Evolutionary conservation across 75 land plant genomes (phyloP).

Genomic region (Picea glauca): DNA sequence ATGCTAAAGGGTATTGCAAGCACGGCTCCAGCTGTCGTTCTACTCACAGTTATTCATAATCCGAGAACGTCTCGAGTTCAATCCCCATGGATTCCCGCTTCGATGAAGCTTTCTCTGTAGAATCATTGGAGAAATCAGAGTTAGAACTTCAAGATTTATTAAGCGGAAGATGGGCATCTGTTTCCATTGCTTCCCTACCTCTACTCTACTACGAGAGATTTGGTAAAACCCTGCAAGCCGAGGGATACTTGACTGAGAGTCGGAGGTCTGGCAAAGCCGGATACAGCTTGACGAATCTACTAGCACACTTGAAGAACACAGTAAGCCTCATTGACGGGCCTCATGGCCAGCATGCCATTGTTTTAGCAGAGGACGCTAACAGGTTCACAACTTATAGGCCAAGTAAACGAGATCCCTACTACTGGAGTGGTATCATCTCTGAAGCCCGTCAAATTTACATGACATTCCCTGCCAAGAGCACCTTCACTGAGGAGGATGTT

Average conservation of each 20-base stretch:
- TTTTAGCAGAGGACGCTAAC: conserved; percentile 83
- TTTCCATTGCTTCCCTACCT: conserved; percentile 82
- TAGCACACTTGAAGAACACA: conserved; percentile 39
- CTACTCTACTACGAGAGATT: conserved; percentile 65
- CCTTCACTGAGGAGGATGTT: conserved; percentile 94
- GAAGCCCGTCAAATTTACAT: conserved; percentile 90
- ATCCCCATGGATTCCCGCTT: no score
- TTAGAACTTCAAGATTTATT: conserved; percentile 74
- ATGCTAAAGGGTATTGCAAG: no score
- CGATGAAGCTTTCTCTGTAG: no score
- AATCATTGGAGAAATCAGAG: conserved; percentile 18
- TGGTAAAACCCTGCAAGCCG: conserved; percentile 79
- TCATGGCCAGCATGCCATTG: conserved; percentile 95
- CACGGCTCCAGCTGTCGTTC: no score
- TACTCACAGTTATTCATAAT: no score
- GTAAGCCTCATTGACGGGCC: conserved; percentile 88
- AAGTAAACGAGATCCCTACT: conserved; percentile 35
- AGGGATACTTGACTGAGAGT: conserved; percentile 94
- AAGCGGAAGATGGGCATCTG: conserved; percentile 57
- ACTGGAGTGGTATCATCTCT: conserved; percentile 16
- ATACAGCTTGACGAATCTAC: conserved; percentile 22
- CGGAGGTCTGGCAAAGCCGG: conserved; percentile 96
- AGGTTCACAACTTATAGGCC: conserved; percentile 59
- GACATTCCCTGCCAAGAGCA: conserved; percentile 93
- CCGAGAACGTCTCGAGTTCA: no score